Base-by-base conservation (phyloP, 225 moss, liverwort and hornwort genomes). In the Anthoceros angustus region DNA sequence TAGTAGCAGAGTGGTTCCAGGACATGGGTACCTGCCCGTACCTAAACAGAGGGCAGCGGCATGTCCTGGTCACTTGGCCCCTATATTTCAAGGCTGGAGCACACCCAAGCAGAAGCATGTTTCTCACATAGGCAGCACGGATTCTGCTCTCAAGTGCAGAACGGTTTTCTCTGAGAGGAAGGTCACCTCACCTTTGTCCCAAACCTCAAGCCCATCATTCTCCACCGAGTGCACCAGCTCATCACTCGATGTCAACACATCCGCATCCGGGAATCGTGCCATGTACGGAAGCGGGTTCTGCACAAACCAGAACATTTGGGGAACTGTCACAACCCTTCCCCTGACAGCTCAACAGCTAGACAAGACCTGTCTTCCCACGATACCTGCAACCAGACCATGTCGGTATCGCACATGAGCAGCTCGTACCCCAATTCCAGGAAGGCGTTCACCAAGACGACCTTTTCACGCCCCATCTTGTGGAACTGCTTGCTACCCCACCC, bases 391-490 rank as follows among this genome's bases (percentile, higher is more conserved):
- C 88, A 95, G 71, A 79, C 95, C 68, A 91, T 86, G 64, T 95
- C 95, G 2, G 95, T 95, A 61, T 95, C 95, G 62, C 91, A 86
- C 90, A 95, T 95, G 21, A 95, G 79, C 60, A 95, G 74, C 72
- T 95, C 88, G 70, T 77, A 85, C 12, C 73, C 91, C 62, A 91
- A 78, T 20, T 79, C 67, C 26, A 95, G 86, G 70, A 95, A 91
- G 10, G 84, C 82, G 62, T 91, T 87, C 38, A 95, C 85, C 62
- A 95, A 74, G 21, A 95, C 85, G 43, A 95, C 95, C 78, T 95
- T 95, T 74, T 95, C 95, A 40, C 95, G 77, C 24, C 95, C 95
- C 95, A 95, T 95, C 74, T 91, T 88, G 77, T 95, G 95, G 69
- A 95, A 95, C 68, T 72, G 74, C 66, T 84, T 84, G 67, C 90